phyloP scores from a whole-genome alignment of 2,329 filamentous ascomycete species.

The Ascochyta rabiei region DNA sequence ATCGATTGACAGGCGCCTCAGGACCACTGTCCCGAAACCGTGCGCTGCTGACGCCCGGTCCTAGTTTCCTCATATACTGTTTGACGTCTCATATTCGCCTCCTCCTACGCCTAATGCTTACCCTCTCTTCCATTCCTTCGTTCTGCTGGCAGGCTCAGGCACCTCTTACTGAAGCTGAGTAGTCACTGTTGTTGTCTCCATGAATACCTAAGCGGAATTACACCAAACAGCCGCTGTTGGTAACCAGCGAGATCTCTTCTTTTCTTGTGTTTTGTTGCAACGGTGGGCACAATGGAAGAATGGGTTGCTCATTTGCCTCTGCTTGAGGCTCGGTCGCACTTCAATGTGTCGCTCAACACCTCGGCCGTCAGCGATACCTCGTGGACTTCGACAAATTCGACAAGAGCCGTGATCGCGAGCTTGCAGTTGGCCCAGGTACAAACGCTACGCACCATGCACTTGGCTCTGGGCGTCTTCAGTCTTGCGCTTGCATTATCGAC shows the following conservation, averaged over 20 bases:
- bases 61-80: slow-evolving; percentile 48
- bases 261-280: slow-evolving; percentile 39
- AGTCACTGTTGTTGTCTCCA: slow-evolving; percentile 46
- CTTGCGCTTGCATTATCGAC: slow-evolving; percentile 44
- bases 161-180: slow-evolving; percentile 44
- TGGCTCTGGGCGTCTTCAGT: slow-evolving; percentile 49
- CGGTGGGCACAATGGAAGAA: slow-evolving; percentile 47
- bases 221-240: slow-evolving; percentile 48
- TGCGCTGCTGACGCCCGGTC: slow-evolving; percentile 39
- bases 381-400: slow-evolving; percentile 40
- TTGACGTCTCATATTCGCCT: slow-evolving; percentile 47
- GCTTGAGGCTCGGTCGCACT: slow-evolving; percentile 45
- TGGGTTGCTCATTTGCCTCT: slow-evolving; percentile 40
- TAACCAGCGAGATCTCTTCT: slow-evolving; percentile 44
- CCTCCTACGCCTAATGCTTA: slow-evolving; percentile 45
- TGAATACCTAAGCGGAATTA: slow-evolving; percentile 44
- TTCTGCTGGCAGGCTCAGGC: slow-evolving; percentile 50
- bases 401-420: slow-evolving; percentile 40
- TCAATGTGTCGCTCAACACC: slow-evolving; percentile 47
- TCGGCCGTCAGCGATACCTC: slow-evolving; percentile 35
- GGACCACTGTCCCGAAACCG: slow-evolving; percentile 48
- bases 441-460: slow-evolving; percentile 47
- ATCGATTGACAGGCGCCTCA: slow-evolving; percentile 46
- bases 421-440: slow-evolving; percentile 48
- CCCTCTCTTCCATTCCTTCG: slow-evolving; percentile 45